A percentile compares a stretch with the other conserved stretches of the same genome.
Conservation (phyloP, 2,329 filamentous ascomycete species). For the Elsinoe perseae region DNA sequence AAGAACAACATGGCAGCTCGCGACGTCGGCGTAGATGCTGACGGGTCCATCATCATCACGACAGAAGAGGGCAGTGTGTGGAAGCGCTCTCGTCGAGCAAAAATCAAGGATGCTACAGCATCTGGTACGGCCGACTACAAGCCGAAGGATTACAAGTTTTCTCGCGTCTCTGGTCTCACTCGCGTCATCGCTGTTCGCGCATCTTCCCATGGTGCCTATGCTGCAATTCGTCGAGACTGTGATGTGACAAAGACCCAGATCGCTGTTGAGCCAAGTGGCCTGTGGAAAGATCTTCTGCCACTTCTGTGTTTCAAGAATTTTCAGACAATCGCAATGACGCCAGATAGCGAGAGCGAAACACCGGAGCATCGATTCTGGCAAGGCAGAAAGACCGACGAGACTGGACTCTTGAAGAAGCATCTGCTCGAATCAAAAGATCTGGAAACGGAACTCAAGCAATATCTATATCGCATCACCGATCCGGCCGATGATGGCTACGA, state of each 20-base stretch:
- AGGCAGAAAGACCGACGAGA: constrained; percentile 38
- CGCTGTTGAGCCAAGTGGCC: constrained; percentile 53
- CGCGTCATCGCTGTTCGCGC: constrained; percentile 76
- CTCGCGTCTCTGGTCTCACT: constrained; percentile 79
- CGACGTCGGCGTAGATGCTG: constrained; percentile 82
- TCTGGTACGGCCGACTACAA: constrained; percentile 49
- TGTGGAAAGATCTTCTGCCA: constrained; percentile 67
- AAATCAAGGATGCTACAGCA: constrained; percentile 60
- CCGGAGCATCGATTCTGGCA: constrained; percentile 43
- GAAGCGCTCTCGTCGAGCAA: constrained; percentile 74
- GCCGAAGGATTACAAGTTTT: constrained; percentile 89
- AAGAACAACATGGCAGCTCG: constrained; percentile 76
- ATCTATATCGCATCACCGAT: constrained; percentile 13
- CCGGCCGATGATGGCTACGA: constrained; percentile 36
- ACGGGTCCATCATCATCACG: constrained; percentile 89
- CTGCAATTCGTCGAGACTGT: constrained; percentile 75
- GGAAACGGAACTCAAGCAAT: constrained; percentile 39
- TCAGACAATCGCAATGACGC: constrained; percentile 30
- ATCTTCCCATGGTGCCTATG: constrained; percentile 83
- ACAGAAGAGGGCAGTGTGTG: constrained; percentile 90
- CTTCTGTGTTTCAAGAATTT: constrained; percentile 63
- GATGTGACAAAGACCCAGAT: constrained; percentile 70
- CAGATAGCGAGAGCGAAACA: constrained; percentile 38
- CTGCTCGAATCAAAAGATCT: constrained; percentile 58
- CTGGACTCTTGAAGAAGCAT: constrained; percentile 48